Evolutionary conservation across 2,329 filamentous ascomycete species (phyloP).

Genomic region (Ophiosphaerella narmari): DNA sequence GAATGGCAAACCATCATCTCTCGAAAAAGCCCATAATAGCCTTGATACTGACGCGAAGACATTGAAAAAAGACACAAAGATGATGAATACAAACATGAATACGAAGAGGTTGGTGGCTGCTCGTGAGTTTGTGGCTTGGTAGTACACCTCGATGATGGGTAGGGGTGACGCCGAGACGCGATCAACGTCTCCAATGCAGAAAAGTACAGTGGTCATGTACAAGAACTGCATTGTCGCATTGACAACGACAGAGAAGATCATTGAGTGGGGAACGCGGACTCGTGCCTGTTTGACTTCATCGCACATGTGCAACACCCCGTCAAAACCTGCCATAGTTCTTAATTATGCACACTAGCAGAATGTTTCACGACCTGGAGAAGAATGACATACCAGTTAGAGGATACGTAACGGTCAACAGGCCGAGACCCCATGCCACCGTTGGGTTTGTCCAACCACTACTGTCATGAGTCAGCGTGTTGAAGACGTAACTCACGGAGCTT

Average conservation of each 20-base stretch:
- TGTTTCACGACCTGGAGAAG: background rate
- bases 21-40: slow-evolving; percentile 55
- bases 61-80: slow-evolving; percentile 45
- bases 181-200: slow-evolving; percentile 51
- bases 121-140: slow-evolving; percentile 29
- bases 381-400: slow-evolving; percentile 21
- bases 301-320: slow-evolving; percentile 51
- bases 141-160: slow-evolving; percentile 57
- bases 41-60: slow-evolving; percentile 54
- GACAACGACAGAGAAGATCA: slow-evolving; percentile 51
- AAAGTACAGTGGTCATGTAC: slow-evolving; percentile 51
- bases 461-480: slow-evolving; percentile 51
- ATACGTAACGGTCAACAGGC: slow-evolving; percentile 38
- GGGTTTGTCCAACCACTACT: slow-evolving; percentile 49
- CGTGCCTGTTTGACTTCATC: slow-evolving; percentile 31
- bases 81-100: slow-evolving; percentile 34
- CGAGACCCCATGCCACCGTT: slow-evolving; percentile 50
- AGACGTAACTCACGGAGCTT: slow-evolving; percentile 48
- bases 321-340: slow-evolving; percentile 45
- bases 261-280: slow-evolving; percentile 34
- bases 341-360: background rate
- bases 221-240: slow-evolving; percentile 50
- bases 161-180: slow-evolving; percentile 32
- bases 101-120: slow-evolving; percentile 50
- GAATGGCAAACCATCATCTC: slow-evolving; percentile 49